phyloP scores from a whole-genome alignment of 148 eudicot genomes.

The Vaccinium myrtillus region DNA sequence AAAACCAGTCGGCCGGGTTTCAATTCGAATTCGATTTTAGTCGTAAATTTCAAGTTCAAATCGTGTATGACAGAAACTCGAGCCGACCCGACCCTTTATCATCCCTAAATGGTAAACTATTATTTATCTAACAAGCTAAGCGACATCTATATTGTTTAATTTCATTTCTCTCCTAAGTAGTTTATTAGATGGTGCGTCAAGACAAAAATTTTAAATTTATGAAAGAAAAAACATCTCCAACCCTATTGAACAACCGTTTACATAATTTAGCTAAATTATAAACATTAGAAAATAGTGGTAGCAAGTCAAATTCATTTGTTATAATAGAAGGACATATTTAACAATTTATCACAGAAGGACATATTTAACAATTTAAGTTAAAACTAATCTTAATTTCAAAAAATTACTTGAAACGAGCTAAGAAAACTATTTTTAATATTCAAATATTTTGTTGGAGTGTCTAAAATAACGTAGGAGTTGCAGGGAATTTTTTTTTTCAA shows the following conservation, averaged over 20 bases:
- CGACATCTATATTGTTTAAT: too few relatives aligned
- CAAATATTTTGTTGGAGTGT: too few relatives aligned
- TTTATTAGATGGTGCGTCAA: background rate
- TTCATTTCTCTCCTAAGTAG: background rate
- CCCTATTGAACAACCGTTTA: background rate
- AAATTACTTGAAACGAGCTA: background rate
- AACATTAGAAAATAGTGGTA: background rate
- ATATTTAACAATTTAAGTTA: background rate
- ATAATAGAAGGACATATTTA: background rate
- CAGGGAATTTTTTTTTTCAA: too few relatives aligned
- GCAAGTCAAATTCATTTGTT: background rate
- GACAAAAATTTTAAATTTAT: background rate
- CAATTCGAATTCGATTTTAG: too few relatives aligned
- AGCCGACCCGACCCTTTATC: too few relatives aligned
- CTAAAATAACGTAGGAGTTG: too few relatives aligned
- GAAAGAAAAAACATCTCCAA: background rate
- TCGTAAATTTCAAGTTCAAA: too few relatives aligned
- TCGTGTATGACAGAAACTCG: too few relatives aligned
- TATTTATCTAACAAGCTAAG: too few relatives aligned
- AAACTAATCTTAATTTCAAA: background rate
- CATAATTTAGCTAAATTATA: background rate
- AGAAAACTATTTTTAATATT: background rate
- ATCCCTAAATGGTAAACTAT: too few relatives aligned
- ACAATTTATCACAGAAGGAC: background rate
- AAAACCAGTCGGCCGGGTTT: too few relatives aligned